Evolutionary conservation across 371 early-diverging fungal species (phyloP).

Genomic region (Phascolomyces articulosus): DNA sequence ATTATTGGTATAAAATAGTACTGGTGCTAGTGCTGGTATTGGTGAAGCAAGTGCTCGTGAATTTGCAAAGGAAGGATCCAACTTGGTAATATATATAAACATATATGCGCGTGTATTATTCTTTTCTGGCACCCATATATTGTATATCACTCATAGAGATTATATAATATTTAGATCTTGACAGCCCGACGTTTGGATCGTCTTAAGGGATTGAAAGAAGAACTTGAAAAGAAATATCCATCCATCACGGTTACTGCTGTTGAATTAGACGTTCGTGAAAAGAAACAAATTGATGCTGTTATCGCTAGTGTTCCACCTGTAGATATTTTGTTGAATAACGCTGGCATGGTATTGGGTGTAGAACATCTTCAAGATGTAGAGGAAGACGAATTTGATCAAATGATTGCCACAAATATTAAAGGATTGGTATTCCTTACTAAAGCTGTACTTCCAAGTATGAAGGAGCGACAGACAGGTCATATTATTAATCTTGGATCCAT

Average conservation of each 20-base stretch:
- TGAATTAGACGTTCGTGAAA: slow-evolving; percentile 77
- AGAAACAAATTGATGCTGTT: slow-evolving; percentile 57
- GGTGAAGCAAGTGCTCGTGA: slow-evolving; percentile 86
- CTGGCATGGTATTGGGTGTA: slow-evolving; percentile 80
- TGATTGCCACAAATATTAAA: slow-evolving; percentile 93
- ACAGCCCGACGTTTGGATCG: slow-evolving; percentile 82
- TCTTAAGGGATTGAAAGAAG: slow-evolving; percentile 58
- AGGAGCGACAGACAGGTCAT: slow-evolving; percentile 72
- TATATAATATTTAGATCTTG: slow-evolving; percentile 61
- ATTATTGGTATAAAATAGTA: slow-evolving; percentile 41
- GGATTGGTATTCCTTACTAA: slow-evolving; percentile 83
- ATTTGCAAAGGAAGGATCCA: slow-evolving; percentile 83
- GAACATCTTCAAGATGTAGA: slow-evolving; percentile 72
- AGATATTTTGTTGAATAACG: slow-evolving; percentile 81
- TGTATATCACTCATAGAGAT: too few relatives aligned
- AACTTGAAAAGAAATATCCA: slow-evolving; percentile 58
- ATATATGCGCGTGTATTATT: too few relatives aligned
- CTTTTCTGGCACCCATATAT: neutral
- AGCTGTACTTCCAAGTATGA: slow-evolving; percentile 86
- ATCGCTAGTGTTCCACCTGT: slow-evolving; percentile 67
- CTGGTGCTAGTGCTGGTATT: slow-evolving; percentile 95
- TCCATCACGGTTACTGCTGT: slow-evolving; percentile 60
- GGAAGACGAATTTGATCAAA: slow-evolving; percentile 71
- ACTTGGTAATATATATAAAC: slow-evolving; percentile 53
- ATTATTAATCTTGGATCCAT: slow-evolving; percentile 91